These are phyloP conservation scores for Candida freyschussii DNA, from an alignment of 1,139 yeast genomes.

Conservation along the genomic window DNA sequence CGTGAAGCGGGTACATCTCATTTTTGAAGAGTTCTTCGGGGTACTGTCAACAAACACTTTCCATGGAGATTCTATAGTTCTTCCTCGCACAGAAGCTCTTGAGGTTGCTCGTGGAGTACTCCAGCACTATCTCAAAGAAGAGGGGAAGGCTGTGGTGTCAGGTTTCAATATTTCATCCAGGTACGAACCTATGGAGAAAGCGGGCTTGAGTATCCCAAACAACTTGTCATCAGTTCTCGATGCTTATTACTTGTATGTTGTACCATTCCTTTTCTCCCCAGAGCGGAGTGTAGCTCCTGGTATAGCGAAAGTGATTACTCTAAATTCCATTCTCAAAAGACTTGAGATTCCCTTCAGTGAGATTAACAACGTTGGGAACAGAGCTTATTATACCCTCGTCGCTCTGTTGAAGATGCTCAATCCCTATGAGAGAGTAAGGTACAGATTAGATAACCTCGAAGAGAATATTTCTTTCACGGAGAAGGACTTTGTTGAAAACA, in stretches of 20 bases:
- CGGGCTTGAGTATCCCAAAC: conserved; percentile 43
- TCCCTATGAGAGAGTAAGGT: conserved; percentile 15
- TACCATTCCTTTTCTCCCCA: conserved; percentile 10
- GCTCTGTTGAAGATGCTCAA: conserved; percentile 13
- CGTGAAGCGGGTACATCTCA: conserved; percentile 47
- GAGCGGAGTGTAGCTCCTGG: conserved; percentile 4
- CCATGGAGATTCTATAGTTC: conserved; percentile 52
- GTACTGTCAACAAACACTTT: conserved; percentile 43
- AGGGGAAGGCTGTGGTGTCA: conserved; percentile 21
- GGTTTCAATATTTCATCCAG: conserved; percentile 68
- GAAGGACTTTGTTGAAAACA: conserved; percentile 1
- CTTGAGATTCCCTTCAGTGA: conserved; percentile 55
- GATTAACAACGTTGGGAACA: conserved; percentile 74
- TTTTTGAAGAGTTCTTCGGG: conserved; percentile 44
- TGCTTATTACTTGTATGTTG: conserved; percentile 11
- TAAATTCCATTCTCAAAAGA: conserved; percentile 54
- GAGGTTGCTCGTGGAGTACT: conserved; percentile 38
- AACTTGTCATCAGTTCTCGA: conserved; percentile 18
- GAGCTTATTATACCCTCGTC: conserved; percentile 58
- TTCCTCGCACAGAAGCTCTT: conserved; percentile 36
- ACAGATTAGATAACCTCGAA: conserved; percentile 13
- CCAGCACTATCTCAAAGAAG: conserved; percentile 31
- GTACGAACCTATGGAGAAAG: conserved; percentile 41
- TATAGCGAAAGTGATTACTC: conserved; percentile 9
- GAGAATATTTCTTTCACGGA: conserved; percentile 15